Evolutionary conservation across 2,329 filamentous ascomycete genomes (phyloP).

Genomic region (Tricladium varicosporioides): DNA sequence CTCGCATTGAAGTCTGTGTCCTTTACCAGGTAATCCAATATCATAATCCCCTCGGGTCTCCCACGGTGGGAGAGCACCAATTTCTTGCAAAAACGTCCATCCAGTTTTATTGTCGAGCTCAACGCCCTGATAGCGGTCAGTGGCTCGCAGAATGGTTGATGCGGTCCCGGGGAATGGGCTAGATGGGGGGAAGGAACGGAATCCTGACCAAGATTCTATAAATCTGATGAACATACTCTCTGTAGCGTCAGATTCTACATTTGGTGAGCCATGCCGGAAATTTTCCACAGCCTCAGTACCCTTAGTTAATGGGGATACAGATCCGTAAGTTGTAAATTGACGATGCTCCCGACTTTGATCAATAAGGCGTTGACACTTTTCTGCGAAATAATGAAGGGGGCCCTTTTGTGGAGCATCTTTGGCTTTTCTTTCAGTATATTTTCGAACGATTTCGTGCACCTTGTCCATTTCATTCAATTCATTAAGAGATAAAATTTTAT

Average conservation of each 20-base stretch:
- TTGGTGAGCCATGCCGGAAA: constrained; percentile 4
- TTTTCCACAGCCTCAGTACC: constrained; percentile 11
- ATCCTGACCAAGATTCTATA: constrained; percentile 65
- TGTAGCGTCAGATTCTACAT: constrained; percentile 11
- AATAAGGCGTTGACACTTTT: constrained; percentile 49
- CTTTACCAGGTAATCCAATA: constrained; percentile 51
- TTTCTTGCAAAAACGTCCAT: constrained; percentile 72
- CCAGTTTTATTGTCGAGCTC: constrained; percentile 46
- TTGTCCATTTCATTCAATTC: constrained; percentile 52
- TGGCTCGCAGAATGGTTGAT: constrained; percentile 60
- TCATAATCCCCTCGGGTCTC: constrained; percentile 66
- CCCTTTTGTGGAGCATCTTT: background rate
- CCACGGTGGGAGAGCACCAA: constrained; percentile 69
- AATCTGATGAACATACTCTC: constrained; percentile 50
- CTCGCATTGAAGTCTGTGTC: constrained; percentile 26
- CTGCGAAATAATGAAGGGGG: constrained; percentile 41
- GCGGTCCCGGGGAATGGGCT: constrained; percentile 60
- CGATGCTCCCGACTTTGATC: constrained; percentile 49
- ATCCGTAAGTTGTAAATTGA: constrained; percentile 49
- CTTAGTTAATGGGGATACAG: constrained; percentile 39
- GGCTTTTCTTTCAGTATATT: constrained; percentile 45
- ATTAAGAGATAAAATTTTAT: constrained; percentile 56
- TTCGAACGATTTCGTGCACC: constrained; percentile 52
- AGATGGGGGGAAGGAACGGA: constrained; percentile 49
- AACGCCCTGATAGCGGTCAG: constrained; percentile 55